Evolutionary conservation across 108 stramenopile species (phyloP).

Genomic region (Nitzschia putrida): DNA sequence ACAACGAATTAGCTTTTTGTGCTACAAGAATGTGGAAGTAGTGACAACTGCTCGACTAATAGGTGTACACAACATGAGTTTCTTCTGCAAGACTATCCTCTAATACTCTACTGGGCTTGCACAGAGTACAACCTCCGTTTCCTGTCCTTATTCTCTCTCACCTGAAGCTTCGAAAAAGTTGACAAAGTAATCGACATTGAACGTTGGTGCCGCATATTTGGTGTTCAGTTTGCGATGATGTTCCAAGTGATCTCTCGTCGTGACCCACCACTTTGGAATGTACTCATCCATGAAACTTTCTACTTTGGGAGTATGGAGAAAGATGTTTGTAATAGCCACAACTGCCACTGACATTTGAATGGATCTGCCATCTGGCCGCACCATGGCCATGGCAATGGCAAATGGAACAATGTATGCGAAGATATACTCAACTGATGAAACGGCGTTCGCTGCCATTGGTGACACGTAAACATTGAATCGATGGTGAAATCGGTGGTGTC

Average conservation of each 20-base stretch:
- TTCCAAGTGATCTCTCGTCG: constrained; percentile 53
- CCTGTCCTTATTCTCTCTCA: not conserved
- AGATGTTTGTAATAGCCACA: constrained; percentile 43
- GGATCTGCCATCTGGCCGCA: constrained; percentile 31
- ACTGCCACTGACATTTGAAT: constrained; percentile 29
- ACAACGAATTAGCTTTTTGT: too few relatives aligned
- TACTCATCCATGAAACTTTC: constrained; percentile 22
- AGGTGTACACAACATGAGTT: too few relatives aligned
- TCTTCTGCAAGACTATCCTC: too few relatives aligned
- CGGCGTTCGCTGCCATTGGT: constrained; percentile 45
- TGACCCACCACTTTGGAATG: constrained; percentile 40
- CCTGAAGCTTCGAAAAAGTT: not conserved
- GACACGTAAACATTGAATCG: constrained; percentile 37
- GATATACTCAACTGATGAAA: constrained; percentile 34
- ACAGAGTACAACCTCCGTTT: not conserved
- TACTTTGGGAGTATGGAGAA: constrained; percentile 61
- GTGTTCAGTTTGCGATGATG: constrained; percentile 56
- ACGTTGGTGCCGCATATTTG: constrained; percentile 57
- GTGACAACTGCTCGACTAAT: too few relatives aligned
- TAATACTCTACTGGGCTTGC: too few relatives aligned
- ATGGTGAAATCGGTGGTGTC: constrained; percentile 39
- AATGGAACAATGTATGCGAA: constrained; percentile 64
- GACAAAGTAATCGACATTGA: constrained; percentile 44
- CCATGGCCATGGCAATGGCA: constrained; percentile 31
- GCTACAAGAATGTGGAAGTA: too few relatives aligned